Evolutionary conservation across 73 alveolate genomes (phyloP), one percentile per base, ranked within the genome.

Genomic region (Paramecium sexaurelia): DNA sequence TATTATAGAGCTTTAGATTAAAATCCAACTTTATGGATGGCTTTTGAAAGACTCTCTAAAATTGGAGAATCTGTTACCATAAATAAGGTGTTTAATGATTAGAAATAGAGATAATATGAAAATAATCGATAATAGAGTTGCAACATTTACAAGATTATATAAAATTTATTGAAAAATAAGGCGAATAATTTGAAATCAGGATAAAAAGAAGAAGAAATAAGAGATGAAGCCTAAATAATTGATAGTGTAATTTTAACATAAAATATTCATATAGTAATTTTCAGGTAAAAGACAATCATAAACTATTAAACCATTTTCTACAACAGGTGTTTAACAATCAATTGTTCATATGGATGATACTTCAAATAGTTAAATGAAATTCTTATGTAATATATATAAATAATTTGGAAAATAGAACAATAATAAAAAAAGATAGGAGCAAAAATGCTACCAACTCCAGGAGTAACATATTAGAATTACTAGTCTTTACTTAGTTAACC

Each of bases 1-100:
- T 97, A 94, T 85, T 90, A 56, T 37, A 94, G 90, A 78, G 97
- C 99, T 15, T 91, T 97, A 32, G 97, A 92, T 69, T 92, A 85
- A 56, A 98, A 97, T 87, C 99, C 99, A 26, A 96, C 98, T 32
- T 94, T 96, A 88, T 97, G 99, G 99, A 92, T 96, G 87, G 98
- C 99, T 6, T 97, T 87, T 93, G 98, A 97, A 91, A 94, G 96
- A 87, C 86, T 97, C 29, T 97, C 99, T 87, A 92, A 92, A 87
- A 88, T 95, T 17, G 94, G 94, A 0, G 94, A 88, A 68, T 24
- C 69, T 15, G 94, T 78, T 11, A 29, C 43, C 8, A 78, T 78
- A 4, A 78, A 78, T 43, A 78, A 78, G 17, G 90, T 78, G 39
- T 78, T 78, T 41, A 51, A 45, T 47, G 92, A 43, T 36, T 75